Evolutionary conservation across 2,329 filamentous ascomycete genomes (phyloP).

Genomic region (Aspergillus tamarii): DNA sequence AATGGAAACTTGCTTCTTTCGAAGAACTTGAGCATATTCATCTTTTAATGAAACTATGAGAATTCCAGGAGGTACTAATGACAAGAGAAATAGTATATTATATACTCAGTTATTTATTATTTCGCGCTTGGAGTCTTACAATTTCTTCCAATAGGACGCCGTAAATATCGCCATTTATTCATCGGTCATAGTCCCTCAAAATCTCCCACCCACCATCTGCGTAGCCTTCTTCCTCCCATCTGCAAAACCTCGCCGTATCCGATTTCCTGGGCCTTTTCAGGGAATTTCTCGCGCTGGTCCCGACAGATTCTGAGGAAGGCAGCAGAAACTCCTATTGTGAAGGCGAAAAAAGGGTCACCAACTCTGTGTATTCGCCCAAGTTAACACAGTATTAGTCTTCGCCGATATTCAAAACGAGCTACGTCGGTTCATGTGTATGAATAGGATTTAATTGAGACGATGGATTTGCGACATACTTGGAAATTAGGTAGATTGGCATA

Average conservation of each 20-base stretch:
- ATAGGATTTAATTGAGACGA: not conserved
- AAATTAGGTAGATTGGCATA: constrained; percentile 44
- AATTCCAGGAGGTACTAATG: too few species aligned
- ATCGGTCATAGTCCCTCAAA: constrained; percentile 33
- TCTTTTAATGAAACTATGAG: not conserved
- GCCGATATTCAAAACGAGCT: not conserved
- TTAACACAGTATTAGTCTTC: constrained; percentile 8
- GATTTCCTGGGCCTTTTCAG: constrained; percentile 39
- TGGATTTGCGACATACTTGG: constrained; percentile 36
- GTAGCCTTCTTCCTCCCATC: constrained; percentile 35
- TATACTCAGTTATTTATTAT: not conserved
- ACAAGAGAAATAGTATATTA: not conserved
- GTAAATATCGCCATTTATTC: not conserved
- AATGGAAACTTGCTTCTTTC: not conserved
- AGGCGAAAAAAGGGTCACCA: constrained; percentile 58
- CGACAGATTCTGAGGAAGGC: constrained; percentile 57
- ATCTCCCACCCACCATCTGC: constrained; percentile 46
- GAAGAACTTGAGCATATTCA: not conserved
- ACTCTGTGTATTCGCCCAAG: constrained; percentile 37
- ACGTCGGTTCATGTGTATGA: not conserved
- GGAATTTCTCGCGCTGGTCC: constrained; percentile 55
- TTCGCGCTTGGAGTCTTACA: not conserved
- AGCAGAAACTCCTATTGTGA: constrained; percentile 55
- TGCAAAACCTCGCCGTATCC: constrained; percentile 33
- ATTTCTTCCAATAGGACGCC: not conserved